Evolutionary conservation across 768 basidiomycete species (phyloP), one percentile per base, ranked within the genome.

Genomic region (Peribolospora kevripleyi): DNA sequence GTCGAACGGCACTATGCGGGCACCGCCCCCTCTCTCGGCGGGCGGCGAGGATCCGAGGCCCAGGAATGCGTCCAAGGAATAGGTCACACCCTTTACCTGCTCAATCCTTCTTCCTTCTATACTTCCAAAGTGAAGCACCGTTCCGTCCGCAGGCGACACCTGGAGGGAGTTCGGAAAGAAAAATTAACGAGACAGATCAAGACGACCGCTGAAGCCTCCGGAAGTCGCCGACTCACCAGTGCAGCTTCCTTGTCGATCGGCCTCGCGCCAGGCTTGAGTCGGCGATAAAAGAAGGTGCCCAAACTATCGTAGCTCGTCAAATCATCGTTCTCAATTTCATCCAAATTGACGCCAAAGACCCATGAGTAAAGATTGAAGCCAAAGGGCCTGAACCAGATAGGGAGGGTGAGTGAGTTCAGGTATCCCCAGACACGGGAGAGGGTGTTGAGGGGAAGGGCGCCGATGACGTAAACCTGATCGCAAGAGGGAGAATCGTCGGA

Each of bases 381-480:
- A 64, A 78, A 77, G 3, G 88, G 88, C n/a, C 93, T 75, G 68
- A 87, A 75, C 90, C 88, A 98, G 57, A 90, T 73, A 40, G 93
- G 93, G 5, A 98, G 76, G 61, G 87, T 82, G 59, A 90, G 74
- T 2, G 82, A 83, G 70, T 95, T 98, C 58, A 97, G 63, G 67
- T 88, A 90, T 5, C 93, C 93, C 88, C 91, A 97, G 5, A 97
- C 68, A 2, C 90, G 81, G n/a, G 91, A 97, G 65, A 95, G 78
- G 58, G 87, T 87, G 46, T 90, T 79, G 5, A 97, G 75, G 0
- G 93, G 93, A 1, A 98, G 75, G 7, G 90, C 90, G 52, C 90
- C 91, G 52, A 97, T 73, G 50, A 97, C 88, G 68, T 91, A 84
- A n/a, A 97, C 86, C 87, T 71, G 48, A 42, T 58, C 38, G 13